A percentile compares a stretch with the other conserved stretches of the same genome.
Conservation (phyloP, 2,329 filamentous ascomycete genomes). For the Calonectria pseudoreteaudii region DNA sequence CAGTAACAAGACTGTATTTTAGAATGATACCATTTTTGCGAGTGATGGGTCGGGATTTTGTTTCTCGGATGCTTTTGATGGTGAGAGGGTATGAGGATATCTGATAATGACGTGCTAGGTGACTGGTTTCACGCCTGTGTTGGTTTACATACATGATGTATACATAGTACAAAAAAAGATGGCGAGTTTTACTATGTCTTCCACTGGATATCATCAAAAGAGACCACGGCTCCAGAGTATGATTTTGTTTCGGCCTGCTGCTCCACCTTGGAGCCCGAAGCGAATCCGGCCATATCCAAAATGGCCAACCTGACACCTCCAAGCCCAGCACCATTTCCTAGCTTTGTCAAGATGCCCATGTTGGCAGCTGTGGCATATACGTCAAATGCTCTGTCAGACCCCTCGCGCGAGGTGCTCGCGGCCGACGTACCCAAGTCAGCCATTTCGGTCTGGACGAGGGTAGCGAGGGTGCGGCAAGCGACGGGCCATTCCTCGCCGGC, state of each 20-base stretch:
- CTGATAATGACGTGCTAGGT: not conserved
- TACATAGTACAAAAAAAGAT: not conserved
- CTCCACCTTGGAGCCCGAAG: constrained; percentile 44
- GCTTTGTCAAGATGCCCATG: constrained; percentile 45
- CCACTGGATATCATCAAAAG: constrained; percentile 54
- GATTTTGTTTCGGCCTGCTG: constrained; percentile 51
- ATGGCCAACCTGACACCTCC: constrained; percentile 54
- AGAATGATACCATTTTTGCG: constrained; percentile 21
- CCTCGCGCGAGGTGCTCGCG: constrained; percentile 45
- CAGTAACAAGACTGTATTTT: constrained; percentile 5
- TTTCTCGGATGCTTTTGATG: not conserved
- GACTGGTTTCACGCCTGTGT: not conserved
- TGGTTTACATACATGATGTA: not conserved
- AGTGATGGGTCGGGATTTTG: not conserved
- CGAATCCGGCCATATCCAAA: constrained; percentile 55
- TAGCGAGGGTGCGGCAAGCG: constrained; percentile 43
- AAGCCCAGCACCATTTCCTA: constrained; percentile 52
- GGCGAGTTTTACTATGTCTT: constrained; percentile 35
- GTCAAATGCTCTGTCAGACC: constrained; percentile 43
- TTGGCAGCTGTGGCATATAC: constrained; percentile 53
- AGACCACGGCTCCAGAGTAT: constrained; percentile 51
- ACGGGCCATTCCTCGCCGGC: constrained; percentile 45
- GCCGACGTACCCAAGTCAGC: constrained; percentile 34
- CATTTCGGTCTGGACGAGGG: constrained; percentile 44
- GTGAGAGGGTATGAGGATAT: not conserved